Evolutionary conservation across 106 monocot species (phyloP), one percentile per base, ranked within the genome.

Genomic region (Dendrobium huoshanense): DNA sequence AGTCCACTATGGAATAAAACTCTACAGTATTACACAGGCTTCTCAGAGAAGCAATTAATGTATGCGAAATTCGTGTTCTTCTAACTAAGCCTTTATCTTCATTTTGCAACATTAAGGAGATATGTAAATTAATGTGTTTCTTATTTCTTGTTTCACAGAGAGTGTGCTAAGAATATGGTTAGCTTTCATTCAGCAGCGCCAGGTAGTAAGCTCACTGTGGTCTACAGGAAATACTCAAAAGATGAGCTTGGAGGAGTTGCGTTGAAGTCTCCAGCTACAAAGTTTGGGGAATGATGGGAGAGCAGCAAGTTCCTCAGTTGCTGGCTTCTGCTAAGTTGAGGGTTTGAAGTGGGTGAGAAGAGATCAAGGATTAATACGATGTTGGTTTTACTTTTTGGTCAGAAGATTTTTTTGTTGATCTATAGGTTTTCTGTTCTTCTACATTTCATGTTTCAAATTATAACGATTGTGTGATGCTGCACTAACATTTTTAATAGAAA

Each of bases 1-100:
- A 77, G 41, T 31, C 89, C 90, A 42, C 72, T 83, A 2, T 92
- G 92, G 92, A 90, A 80, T 10, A 86, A 85, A 19, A 92, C 88
- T 4, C 86, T 92, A 33, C 79, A 79, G 78, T 80, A 45, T 41
- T 86, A 92, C 78, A 88, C 90, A 17, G 84, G 88, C 9, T 92
- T 83, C 78, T 81, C 83, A 0, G 92, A 90, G 73, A 13, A n/a
- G 2, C 83, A 93, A 31, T 8, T 93, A 9, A 3, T 86, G 92
- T 92, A 86, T 67, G 92, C 67, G 25, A 67, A 43, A 16, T 37
- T 33, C 11, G 1, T 42, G 15, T 6, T 80, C 1, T 13, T 5
- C 27, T 27, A 27, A 27, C 25, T 0, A 16, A 58, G 7, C 47
- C 10, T 27, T 68, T 65, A 24, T 65, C 8, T 65, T 65, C 24